Percentiles rank a stretch among this genome's conserved stretches.
Evolutionary conservation across 164 flowering plant genomes (phyloP).

Genomic region (Nymphaea thermarum): DNA sequence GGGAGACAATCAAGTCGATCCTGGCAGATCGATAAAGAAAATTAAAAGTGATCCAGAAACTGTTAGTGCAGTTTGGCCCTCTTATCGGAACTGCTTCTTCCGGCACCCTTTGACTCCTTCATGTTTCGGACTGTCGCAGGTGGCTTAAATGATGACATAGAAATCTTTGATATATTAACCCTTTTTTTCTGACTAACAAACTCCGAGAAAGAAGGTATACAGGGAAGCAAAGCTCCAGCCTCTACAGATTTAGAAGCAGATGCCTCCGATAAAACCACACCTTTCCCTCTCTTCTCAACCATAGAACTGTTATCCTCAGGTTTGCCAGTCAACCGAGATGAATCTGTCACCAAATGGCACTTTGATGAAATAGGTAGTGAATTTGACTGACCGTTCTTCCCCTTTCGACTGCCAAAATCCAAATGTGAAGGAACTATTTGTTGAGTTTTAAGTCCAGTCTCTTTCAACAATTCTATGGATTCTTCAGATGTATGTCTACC

Average conservation of each 20-base stretch:
- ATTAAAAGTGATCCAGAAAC: too few relatives aligned
- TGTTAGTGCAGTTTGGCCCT: constrained; percentile 19
- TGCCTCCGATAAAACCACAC: constrained; percentile 4
- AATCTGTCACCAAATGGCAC: not conserved
- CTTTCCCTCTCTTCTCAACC: constrained; percentile 4
- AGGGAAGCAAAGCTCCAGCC: constrained; percentile 22
- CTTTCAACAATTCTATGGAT: too few relatives aligned
- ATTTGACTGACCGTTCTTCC: not conserved
- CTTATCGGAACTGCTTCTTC: constrained; percentile 23
- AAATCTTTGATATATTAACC: constrained; percentile 10
- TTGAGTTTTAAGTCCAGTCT: constrained; percentile 4
- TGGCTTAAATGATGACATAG: constrained; percentile 11
- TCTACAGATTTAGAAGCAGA: constrained; percentile 6
- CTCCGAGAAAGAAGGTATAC: constrained; percentile 58
- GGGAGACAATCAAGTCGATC: not conserved
- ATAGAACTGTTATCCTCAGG: not conserved
- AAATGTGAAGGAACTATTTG: constrained; percentile 1
- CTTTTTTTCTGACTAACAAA: constrained; percentile 33
- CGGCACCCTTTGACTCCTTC: not conserved
- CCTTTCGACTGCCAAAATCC: not conserved
- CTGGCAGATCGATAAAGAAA: constrained; percentile 3
- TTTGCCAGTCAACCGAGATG: constrained; percentile 6
- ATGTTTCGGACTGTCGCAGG: constrained; percentile 3
- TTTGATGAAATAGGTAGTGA: too few relatives aligned
- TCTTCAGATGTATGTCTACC: not conserved